Evolutionary conservation across 2,329 filamentous ascomycete genomes (phyloP).

Genomic region (Pestalotiopsis sp.): DNA sequence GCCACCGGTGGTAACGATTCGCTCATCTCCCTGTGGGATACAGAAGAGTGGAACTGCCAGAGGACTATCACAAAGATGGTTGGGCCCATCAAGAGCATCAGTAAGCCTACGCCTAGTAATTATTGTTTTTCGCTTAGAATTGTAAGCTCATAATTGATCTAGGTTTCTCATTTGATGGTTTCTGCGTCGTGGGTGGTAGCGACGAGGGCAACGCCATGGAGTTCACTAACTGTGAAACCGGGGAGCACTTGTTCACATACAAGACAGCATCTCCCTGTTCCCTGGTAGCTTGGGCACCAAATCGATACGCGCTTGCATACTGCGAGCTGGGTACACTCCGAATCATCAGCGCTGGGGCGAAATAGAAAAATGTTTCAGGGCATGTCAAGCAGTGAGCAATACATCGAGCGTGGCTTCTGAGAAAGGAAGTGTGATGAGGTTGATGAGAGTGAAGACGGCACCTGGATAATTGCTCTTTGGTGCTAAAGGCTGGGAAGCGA

Average conservation of each 20-base stretch:
- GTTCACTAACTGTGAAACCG: slow-evolving; percentile 71
- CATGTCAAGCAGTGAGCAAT: no score
- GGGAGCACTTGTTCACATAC: slow-evolving; percentile 70
- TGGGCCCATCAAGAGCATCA: slow-evolving; percentile 69
- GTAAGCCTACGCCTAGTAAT: slow-evolving; percentile 36
- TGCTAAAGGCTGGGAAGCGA: no score
- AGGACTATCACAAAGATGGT: slow-evolving; percentile 69
- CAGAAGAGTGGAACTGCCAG: slow-evolving; percentile 73
- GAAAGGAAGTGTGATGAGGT: no score
- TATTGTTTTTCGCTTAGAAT: no score
- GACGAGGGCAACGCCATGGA: slow-evolving; percentile 71
- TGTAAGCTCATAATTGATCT: slow-evolving; percentile 23
- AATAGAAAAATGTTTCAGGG: slow-evolving; percentile 24
- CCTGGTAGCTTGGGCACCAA: slow-evolving; percentile 75
- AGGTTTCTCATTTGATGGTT: slow-evolving; percentile 77
- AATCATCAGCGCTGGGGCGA: slow-evolving; percentile 59
- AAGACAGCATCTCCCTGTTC: slow-evolving; percentile 66
- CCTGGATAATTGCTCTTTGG: no score
- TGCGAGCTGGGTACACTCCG: slow-evolving; percentile 68
- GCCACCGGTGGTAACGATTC: slow-evolving; percentile 77
- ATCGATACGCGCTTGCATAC: slow-evolving; percentile 72
- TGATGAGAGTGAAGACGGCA: no score
- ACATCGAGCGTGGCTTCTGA: no score
- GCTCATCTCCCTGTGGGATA: slow-evolving; percentile 77
- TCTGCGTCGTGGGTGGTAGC: slow-evolving; percentile 71